Evolutionary conservation across 2,329 filamentous ascomycete species (phyloP).

Genomic region (Apiospora pterosperma): DNA sequence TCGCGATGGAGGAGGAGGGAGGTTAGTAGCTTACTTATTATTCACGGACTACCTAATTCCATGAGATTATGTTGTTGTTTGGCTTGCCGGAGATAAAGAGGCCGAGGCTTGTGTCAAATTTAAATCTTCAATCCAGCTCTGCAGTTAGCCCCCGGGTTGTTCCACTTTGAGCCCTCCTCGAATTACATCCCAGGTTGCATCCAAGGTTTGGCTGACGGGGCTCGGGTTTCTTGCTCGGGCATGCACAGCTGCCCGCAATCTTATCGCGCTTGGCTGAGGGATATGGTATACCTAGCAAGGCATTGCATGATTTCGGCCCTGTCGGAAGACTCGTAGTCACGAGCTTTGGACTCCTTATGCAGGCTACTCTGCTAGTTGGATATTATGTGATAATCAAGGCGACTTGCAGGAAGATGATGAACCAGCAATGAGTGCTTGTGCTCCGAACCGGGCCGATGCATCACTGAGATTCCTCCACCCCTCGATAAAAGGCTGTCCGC

Average conservation of each 20-base stretch:
- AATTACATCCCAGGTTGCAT: not conserved
- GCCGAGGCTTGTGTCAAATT: not conserved
- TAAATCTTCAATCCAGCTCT: not conserved
- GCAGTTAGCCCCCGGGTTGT: not conserved
- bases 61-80: not conserved
- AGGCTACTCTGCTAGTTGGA: not conserved
- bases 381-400: no score
- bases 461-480: no score
- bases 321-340: not conserved
- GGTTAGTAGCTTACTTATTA: not conserved
- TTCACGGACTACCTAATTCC: not conserved
- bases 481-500: no score
- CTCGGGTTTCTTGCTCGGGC: not conserved
- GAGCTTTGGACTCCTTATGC: not conserved
- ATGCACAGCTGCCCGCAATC: not conserved
- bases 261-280: not conserved
- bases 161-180: not conserved
- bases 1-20: not conserved
- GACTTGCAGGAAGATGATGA: no score
- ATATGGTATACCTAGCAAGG: not conserved
- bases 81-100: constrained; percentile 1
- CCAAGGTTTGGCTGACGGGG: not conserved
- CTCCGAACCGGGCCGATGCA: no score
- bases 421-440: no score
- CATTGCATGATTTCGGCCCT: not conserved